Evolutionary conservation across 164 flowering plant species (phyloP), one percentile per base, ranked within the genome.

Genomic region (Brasenia schreberi): DNA sequence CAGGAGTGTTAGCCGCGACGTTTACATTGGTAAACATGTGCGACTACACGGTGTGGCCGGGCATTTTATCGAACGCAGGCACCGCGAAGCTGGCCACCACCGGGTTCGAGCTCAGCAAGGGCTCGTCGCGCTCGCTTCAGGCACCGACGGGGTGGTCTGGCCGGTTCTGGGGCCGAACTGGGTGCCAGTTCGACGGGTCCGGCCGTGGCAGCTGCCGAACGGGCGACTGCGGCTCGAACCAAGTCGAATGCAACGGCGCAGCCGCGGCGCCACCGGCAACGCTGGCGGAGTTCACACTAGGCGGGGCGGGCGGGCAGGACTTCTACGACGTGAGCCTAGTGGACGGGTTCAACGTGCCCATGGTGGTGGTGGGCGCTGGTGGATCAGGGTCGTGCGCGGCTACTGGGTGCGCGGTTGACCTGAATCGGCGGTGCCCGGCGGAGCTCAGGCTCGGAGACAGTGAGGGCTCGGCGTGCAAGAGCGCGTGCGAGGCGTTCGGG

Each of bases 131-230:
- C 5, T 49, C 86, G 19, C 76, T 90, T 70, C 80, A 73, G 49
- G 92, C 88, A 0, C 94, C 97, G 5, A 58, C 89, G 0, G 88
- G 91, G 6, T 93, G 98, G 98, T 85, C 96, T 3, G 98, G 96
- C 56, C 80, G 96, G 2, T 87, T 90, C 79, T 90, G 96, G 98
- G 97, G 81, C 64, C 71, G 98, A 65, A 88, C 92, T 10, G 89
- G 87, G 56, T 93, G 98, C 82, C 73, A 65, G 6, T 85, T 86
- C 75, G 90, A 88, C 71, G 65, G 66, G n/a, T 75, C 84, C 0
- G 85, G 82, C 12, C 72, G 67, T 10, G 89, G 89, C 14, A 53
- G 78, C 18, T 92, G 98, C 71, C 39, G 82, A 65, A 88, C 96
- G 6, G 98, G 81, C 7, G 97, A 87, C 75, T 90, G 97, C 68